A percentile compares a stretch with the other conserved stretches of the same genome.
phyloP scores from a whole-genome alignment of 1,139 yeast genomes.

The Suhomyces wounanorum region DNA sequence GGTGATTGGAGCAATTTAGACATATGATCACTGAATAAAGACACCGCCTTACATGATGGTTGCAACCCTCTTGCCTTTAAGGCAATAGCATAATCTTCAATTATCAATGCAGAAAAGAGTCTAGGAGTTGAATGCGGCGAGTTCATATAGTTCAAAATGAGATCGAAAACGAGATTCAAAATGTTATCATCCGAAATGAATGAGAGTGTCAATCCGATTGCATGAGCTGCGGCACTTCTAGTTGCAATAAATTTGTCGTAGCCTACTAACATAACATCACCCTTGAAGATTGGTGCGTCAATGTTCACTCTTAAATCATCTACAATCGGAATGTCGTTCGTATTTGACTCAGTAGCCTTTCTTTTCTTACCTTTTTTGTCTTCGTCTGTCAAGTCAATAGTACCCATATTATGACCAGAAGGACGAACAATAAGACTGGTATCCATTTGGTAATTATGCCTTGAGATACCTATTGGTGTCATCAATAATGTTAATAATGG shows the following conservation, averaged over 20 bases:
- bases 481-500: conserved; percentile 71
- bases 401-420: conserved; percentile 59
- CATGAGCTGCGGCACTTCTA: conserved; percentile 73
- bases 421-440: conserved; percentile 74
- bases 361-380: conserved; percentile 39
- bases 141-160: conserved; percentile 43
- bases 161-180: conserved; percentile 39
- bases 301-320: conserved; percentile 73
- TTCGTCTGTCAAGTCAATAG: conserved; percentile 26
- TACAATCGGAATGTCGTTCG: conserved; percentile 48
- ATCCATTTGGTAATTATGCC: conserved; percentile 87
- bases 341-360: conserved; percentile 27
- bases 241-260: conserved; percentile 72
- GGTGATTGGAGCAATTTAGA: conserved; percentile 45
- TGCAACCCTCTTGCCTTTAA: conserved; percentile 22
- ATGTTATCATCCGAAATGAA: conserved; percentile 44
- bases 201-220: conserved; percentile 73
- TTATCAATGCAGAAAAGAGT: conserved; percentile 63
- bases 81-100: conserved; percentile 69
- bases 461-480: conserved; percentile 94
- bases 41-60: conserved; percentile 23
- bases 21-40: conserved; percentile 33
- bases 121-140: conserved; percentile 83
- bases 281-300: conserved; percentile 89
- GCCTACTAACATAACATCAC: conserved; percentile 88